These are phyloP conservation scores for Pestalotiopsis sp. DNA, from an alignment of 2,329 filamentous ascomycete species.

Conservation along the genomic window DNA sequence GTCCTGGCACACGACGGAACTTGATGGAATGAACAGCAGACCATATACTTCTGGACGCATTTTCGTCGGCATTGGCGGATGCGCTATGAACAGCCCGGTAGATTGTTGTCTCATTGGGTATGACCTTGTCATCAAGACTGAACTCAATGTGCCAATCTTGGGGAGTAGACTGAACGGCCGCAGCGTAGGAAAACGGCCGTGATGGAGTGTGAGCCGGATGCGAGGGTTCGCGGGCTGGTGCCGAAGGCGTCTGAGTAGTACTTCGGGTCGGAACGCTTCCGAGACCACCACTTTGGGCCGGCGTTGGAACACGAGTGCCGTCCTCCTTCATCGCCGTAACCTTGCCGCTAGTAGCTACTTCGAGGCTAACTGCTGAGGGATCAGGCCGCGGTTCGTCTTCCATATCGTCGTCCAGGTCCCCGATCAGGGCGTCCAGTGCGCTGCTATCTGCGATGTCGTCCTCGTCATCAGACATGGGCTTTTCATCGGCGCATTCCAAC, in stretches of 20 bases:
- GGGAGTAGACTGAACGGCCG: conserved; percentile 76
- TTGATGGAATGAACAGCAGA: conserved; percentile 88
- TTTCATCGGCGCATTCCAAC: conserved; percentile 92
- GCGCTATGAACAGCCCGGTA: conserved; percentile 87
- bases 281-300: conserved; percentile 57
- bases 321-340: conserved; percentile 92
- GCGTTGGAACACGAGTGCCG: conserved; percentile 83
- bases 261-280: conserved; percentile 41
- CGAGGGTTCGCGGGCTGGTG: conserved; percentile 34
- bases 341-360: conserved; percentile 83
- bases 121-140: conserved; percentile 78
- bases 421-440: conserved; percentile 84
- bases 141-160: conserved; percentile 99
- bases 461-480: conserved; percentile 75
- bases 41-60: conserved; percentile 80
- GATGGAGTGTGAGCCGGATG: conserved; percentile 53
- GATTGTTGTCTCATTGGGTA: conserved; percentile 91
- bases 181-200: conserved; percentile 79
- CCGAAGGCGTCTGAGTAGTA: conserved; percentile 32
- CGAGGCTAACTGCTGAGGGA: conserved; percentile 87
- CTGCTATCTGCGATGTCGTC: conserved; percentile 64
- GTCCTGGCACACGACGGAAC: conserved; percentile 83
- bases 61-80: conserved; percentile 57
- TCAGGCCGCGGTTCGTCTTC: conserved; percentile 73
- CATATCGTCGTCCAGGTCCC: conserved; percentile 85